A percentile compares a stretch with the other conserved stretches of the same genome.
Conservation (phyloP, 176 grass and related monocot species). For the Secale cereale region DNA sequence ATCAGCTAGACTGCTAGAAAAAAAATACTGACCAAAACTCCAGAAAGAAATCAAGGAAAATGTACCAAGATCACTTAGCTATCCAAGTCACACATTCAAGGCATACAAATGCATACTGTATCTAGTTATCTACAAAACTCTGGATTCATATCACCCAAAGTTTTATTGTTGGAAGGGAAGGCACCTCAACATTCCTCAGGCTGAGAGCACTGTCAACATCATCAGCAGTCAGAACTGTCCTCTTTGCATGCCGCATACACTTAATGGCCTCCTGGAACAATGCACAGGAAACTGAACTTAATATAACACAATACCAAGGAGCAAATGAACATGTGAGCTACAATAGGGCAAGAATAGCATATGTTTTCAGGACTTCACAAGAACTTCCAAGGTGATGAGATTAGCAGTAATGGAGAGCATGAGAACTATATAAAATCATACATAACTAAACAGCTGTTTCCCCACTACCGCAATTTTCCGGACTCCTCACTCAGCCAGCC, state of each 20-base stretch:
- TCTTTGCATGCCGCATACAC: constrained; percentile 93
- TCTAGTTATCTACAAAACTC: neutral
- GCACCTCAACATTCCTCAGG: constrained; percentile 93
- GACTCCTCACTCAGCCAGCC: neutral
- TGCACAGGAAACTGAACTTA: constrained; percentile 1
- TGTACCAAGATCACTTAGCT: neutral
- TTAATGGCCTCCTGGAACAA: constrained; percentile 80
- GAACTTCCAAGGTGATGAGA: neutral
- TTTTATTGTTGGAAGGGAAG: neutral
- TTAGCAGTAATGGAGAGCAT: neutral
- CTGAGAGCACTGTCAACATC: constrained; percentile 90
- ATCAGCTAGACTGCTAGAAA: neutral
- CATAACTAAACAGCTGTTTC: neutral
- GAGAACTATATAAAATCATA: neutral
- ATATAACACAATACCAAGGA: neutral
- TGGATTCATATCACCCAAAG: neutral
- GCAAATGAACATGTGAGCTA: neutral
- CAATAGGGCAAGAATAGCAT: neutral
- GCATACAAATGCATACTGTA: neutral
- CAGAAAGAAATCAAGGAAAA: neutral
- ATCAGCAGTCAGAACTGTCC: constrained; percentile 66
- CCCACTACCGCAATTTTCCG: neutral
- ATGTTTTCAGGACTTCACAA: neutral
- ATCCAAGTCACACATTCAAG: neutral
- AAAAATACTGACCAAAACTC: neutral